Evolutionary conservation across 2,329 filamentous ascomycete genomes (phyloP), one percentile per base, ranked within the genome.

Genomic region (Colletotrichum noveboracense): DNA sequence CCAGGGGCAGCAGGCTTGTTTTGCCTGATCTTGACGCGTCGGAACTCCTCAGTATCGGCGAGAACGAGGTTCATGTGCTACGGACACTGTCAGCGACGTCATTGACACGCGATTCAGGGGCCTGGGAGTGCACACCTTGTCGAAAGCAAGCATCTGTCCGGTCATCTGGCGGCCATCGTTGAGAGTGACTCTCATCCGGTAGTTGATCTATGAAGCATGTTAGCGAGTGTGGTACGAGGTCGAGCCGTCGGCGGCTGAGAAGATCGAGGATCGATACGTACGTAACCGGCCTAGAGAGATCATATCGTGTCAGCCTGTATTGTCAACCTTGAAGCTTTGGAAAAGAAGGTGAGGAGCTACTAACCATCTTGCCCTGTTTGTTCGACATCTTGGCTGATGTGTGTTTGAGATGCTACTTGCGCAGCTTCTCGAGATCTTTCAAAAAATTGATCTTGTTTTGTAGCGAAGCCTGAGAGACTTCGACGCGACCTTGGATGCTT

Each of bases 291-390:
- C 92, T 94, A 87, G 79, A 88, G 74, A 84, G 82, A 81, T 87
- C 79, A 82, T 82, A 84, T 86, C 84, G 84, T 84, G 90, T 94
- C 88, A 94, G 92, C 89, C 86, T 88, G 82, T 82, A 81, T 87
- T 86, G 86, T 91, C 87, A 89, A 90, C 85, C 82, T 82, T 79
- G 43, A 85, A 86, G 83, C 85, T 81, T 83, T 84, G 83, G 21
- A 52, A 79, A 84, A 80, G 84, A 81, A 80, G 81, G 81, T 80
- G 81, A 78, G 80, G 61, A 79, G 71, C 75, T 76, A 93, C 95
- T 91, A 90, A 98, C 97, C 97, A 99, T 98, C 91, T 99, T 98
- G 88, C 97, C 97, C 88, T 98, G 96, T 88, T 98, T 98, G 91
- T 98, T 96, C 84, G 93, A 92, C 93, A 93, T 93, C 80, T 86